phyloP scores from a whole-genome alignment of 768 basidiomycete species.

The Chlorophyllum brunneum region DNA sequence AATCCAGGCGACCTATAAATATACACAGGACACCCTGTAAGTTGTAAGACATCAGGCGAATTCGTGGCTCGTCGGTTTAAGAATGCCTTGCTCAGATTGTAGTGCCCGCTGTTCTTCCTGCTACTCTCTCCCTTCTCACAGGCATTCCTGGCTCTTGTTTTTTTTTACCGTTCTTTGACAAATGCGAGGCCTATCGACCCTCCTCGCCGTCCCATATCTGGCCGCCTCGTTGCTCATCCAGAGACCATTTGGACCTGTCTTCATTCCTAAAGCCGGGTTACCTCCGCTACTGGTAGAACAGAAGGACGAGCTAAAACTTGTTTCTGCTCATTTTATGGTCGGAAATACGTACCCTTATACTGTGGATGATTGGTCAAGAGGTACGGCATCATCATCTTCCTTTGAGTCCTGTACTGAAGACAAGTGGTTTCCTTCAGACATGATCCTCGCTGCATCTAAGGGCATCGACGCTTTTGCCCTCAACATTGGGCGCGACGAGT shows the following conservation, averaged over 20 bases:
- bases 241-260: neutral
- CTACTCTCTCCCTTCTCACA: neutral
- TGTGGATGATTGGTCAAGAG: constrained; percentile 38
- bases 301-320: constrained; percentile 25
- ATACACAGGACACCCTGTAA: no score
- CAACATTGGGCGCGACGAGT: constrained; percentile 48
- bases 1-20: no score
- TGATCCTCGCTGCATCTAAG: constrained; percentile 41
- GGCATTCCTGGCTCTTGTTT: neutral
- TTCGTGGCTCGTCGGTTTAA: no score
- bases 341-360: constrained; percentile 60
- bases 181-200: neutral
- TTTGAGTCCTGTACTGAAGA: neutral
- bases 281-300: neutral
- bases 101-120: neutral
- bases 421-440: constrained; percentile 37
- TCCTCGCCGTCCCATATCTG: neutral
- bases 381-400: constrained; percentile 15
- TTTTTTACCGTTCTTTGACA: neutral
- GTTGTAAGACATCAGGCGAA: no score
- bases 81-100: neutral
- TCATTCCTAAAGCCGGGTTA: neutral
- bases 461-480: constrained; percentile 56
- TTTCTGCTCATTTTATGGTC: constrained; percentile 57
- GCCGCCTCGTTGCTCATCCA: neutral